Percentiles rank a stretch among this genome's conserved stretches.
Evolutionary conservation across 2,329 filamentous ascomycete genomes (phyloP).

Genomic region (Teratosphaeria pseudoeucalypti): DNA sequence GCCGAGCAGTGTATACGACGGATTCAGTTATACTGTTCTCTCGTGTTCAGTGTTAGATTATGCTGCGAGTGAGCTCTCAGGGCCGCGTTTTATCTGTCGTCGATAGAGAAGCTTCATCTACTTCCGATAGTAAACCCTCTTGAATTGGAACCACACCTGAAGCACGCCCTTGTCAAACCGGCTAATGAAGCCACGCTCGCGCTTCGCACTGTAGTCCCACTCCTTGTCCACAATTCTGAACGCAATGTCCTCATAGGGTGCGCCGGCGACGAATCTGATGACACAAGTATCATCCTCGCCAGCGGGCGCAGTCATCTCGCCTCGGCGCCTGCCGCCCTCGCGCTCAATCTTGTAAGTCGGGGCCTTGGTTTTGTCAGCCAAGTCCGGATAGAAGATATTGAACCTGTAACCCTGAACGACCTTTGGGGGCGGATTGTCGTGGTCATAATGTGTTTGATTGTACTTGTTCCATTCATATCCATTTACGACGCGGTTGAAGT

Average conservation of each 20-base stretch:
- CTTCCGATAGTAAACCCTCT: conserved; percentile 51
- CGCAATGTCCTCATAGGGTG: conserved; percentile 92
- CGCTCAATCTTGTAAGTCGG: conserved; percentile 94
- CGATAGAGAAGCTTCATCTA: conserved; percentile 7
- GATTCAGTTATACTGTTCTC: neutral
- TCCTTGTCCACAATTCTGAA: conserved; percentile 97
- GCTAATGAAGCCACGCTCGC: conserved; percentile 87
- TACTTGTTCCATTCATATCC: conserved; percentile 99
- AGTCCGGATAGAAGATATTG: conserved; percentile 97
- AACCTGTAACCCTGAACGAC: conserved; percentile 99
- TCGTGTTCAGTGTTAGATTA: neutral
- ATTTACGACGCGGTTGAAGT: conserved; percentile 98
- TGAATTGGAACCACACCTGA: conserved; percentile 96
- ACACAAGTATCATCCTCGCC: conserved; percentile 96
- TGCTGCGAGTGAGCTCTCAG: neutral
- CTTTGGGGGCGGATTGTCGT: conserved; percentile 94
- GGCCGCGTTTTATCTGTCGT: neutral
- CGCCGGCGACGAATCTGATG: conserved; percentile 88
- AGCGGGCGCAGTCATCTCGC: conserved; percentile 84
- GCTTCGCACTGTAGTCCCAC: conserved; percentile 97
- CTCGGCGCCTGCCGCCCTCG: conserved; percentile 77
- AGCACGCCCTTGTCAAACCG: conserved; percentile 80
- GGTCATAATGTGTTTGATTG: conserved; percentile 98
- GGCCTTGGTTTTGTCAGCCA: conserved; percentile 82
- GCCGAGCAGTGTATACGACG: neutral